A percentile compares a stretch with the other conserved stretches of the same genome.
These are phyloP conservation scores for Pseudogymnoascus pannorum DNA, from an alignment of 2,329 filamentous ascomycete species.

Conservation along the genomic window DNA sequence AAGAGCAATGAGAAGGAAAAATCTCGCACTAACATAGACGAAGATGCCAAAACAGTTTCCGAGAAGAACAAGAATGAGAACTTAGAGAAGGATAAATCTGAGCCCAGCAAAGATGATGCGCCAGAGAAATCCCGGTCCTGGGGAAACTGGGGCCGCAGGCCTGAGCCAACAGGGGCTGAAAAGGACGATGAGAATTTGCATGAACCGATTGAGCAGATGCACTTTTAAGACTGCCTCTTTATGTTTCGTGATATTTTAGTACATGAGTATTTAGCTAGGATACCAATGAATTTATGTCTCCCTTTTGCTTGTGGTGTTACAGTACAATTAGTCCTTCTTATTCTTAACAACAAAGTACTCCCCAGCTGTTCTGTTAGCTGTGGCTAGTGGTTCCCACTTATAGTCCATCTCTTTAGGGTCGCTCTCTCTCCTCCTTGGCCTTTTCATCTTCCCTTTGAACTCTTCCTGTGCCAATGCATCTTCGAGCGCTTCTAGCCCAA, in stretches of 20 bases:
- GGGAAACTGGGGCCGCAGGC: background rate
- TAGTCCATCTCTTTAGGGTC: background rate
- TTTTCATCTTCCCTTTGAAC: constrained; percentile 40
- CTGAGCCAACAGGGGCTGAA: constrained; percentile 20
- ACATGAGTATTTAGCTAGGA: constrained; percentile 6
- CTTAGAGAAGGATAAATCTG: constrained; percentile 15
- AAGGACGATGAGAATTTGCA: constrained; percentile 28
- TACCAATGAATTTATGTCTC: constrained; percentile 8
- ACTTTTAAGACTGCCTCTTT: constrained; percentile 11
- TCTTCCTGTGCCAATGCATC: constrained; percentile 54
- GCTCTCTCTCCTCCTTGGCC: constrained; percentile 22
- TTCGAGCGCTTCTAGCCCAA: constrained; percentile 50
- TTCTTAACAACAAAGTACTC: constrained; percentile 32
- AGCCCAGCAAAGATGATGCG: constrained; percentile 4
- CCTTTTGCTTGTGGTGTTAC: constrained; percentile 5
- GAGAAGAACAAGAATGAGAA: constrained; percentile 20
- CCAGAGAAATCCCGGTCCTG: background rate
- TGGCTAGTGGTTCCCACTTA: constrained; percentile 26
- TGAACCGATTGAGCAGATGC: constrained; percentile 20
- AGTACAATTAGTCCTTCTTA: constrained; percentile 19
- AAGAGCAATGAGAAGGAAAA: background rate
- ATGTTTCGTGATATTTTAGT: background rate
- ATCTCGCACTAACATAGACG: background rate
- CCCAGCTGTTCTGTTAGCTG: constrained; percentile 28
- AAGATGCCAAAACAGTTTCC: background rate